phyloP scores from a whole-genome alignment of 2,329 filamentous ascomycete species.

The Pyricularia pennisetigena region DNA sequence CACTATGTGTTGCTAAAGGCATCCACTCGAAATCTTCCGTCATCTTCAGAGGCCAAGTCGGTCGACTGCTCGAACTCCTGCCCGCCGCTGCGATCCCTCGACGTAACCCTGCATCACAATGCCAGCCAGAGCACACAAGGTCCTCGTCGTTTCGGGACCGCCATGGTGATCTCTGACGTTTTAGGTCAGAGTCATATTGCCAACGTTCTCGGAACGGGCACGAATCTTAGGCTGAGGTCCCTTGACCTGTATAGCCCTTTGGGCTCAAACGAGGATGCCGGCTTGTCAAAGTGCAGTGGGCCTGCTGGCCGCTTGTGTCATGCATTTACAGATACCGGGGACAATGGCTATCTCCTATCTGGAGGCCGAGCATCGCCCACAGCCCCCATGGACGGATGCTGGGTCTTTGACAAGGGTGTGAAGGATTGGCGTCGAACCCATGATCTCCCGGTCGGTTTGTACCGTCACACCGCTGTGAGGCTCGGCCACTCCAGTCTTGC shows the following conservation, averaged over 20 bases:
- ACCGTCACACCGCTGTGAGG: constrained; percentile 59
- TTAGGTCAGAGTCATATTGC: constrained; percentile 33
- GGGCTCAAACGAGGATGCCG: constrained; percentile 6
- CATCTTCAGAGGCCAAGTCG: neutral
- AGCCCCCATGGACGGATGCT: constrained; percentile 61
- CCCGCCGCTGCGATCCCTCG: neutral
- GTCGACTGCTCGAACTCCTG: neutral
- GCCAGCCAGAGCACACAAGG: constrained; percentile 28
- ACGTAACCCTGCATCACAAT: constrained; percentile 18
- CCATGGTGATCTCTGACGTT: constrained; percentile 29
- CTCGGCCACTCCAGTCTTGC: constrained; percentile 38
- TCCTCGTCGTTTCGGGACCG: constrained; percentile 51
- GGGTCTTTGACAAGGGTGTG: constrained; percentile 51
- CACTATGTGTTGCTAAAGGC: constrained; percentile 78
- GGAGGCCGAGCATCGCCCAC: constrained; percentile 75
- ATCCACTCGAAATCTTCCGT: constrained; percentile 20
- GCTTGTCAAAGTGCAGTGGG: constrained; percentile 13
- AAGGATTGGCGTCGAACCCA: constrained; percentile 53
- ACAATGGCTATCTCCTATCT: constrained; percentile 50
- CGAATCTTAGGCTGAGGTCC: constrained; percentile 33
- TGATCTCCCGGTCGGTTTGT: constrained; percentile 61
- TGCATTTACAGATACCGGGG: constrained; percentile 57
- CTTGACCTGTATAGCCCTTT: constrained; percentile 36
- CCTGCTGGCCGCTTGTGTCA: constrained; percentile 59
- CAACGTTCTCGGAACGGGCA: constrained; percentile 33